Evolutionary conservation across 2,329 filamentous ascomycete genomes (phyloP), one percentile per base, ranked within the genome.

Genomic region (Pseudocercospora macadamiae): DNA sequence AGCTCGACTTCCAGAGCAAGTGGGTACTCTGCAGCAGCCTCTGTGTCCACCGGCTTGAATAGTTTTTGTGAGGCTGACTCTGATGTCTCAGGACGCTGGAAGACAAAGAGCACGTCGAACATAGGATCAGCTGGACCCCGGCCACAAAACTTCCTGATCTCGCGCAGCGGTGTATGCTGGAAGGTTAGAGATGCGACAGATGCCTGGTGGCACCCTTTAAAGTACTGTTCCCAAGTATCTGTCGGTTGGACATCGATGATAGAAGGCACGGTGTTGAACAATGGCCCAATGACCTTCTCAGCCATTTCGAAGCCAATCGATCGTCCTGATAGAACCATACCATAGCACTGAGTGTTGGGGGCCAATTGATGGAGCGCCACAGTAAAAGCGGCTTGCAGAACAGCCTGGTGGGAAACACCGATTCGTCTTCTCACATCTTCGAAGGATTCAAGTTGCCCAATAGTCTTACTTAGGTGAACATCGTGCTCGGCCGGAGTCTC

Each of bases 251-350:
- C 64, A 4, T 76, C 70, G 30, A 86, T 74, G 55, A 84, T 81
- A 70, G 89, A 91, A 0, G 93, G 91, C 1, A 97, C 78, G 0
- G 92, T 96, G 70, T 97, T 97, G 81, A 97, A 96, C 18, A 97
- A 76, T 0, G 93, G 93, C 0, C 93, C 93, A 39, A 95, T 83
- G 0, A 90, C 84, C 19, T 80, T 70, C 47, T 92, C 88, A 1
- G 87, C 82, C 1, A 80, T 79, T 6, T 87, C 81, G 10, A 91
- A 75, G 42, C 89, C 84, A 3, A 96, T 83, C 0, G 86, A 84
- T 59, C 93, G 83, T 0, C 93, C 93, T 5, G 92, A 95, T 0
- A 90, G 82, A 10, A 97, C 82, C 18, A 96, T 77, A 0, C 93
- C 93, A 12, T 93, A 78, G 0, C 85, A 83, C 1, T 83, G 75